phyloP scores from a whole-genome alignment of 495 filamentous ascomycete genomes.

The Neurospora sp. region DNA sequence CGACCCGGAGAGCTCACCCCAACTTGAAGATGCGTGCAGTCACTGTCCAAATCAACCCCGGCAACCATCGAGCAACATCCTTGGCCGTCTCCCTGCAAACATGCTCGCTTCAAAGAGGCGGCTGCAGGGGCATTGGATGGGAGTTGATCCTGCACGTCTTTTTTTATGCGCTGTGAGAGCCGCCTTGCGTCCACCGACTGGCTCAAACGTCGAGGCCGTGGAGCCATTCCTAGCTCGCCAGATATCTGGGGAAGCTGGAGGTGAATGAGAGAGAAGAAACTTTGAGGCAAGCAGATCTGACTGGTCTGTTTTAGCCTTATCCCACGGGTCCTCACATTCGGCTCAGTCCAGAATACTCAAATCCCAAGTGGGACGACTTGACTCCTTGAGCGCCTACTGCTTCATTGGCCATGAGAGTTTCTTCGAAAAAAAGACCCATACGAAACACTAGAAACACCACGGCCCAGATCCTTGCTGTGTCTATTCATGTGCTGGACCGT shows the following conservation, averaged over 20 bases:
- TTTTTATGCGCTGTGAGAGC: background rate
- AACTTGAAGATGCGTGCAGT: slow-evolving; percentile 16
- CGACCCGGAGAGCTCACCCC: slow-evolving; percentile 6
- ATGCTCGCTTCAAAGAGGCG: background rate
- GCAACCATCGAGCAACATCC: background rate
- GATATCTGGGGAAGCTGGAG: background rate
- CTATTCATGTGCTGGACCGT: slow-evolving; percentile 1
- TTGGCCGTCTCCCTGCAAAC: background rate
- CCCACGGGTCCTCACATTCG: background rate
- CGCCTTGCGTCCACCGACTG: background rate
- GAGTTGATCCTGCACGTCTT: background rate
- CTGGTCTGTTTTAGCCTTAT: background rate
- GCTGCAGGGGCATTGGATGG: background rate
- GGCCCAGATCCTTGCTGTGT: slow-evolving; percentile 14
- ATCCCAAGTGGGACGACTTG: background rate
- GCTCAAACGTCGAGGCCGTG: background rate
- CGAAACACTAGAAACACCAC: slow-evolving; percentile 19
- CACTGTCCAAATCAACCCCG: slow-evolving; percentile 8
- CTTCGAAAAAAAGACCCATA: slow-evolving; percentile 18
- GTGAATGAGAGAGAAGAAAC: background rate
- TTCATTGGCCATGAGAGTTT: slow-evolving; percentile 23
- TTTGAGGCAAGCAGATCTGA: background rate
- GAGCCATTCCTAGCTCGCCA: background rate
- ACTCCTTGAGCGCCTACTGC: slow-evolving; percentile 17
- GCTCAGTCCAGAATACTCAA: background rate